Conservation (phyloP, 179 eudicot genomes). For the Dionaea muscipula region DNA sequence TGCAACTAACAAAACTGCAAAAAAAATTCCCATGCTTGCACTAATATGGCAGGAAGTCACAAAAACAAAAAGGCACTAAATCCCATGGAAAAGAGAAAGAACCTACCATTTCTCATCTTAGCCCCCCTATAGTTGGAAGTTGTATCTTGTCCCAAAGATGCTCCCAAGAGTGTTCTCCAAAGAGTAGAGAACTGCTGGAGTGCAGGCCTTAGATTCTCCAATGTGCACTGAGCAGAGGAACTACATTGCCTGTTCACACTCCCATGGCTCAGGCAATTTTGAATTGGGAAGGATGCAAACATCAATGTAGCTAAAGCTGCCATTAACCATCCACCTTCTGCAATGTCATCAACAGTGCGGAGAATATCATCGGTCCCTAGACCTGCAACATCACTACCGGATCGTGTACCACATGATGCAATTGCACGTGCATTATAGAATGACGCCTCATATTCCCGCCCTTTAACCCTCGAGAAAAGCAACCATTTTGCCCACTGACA, state of each 20-base stretch:
- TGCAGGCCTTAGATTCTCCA: conserved; percentile 90
- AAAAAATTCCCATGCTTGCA: background rate
- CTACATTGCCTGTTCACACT: conserved; percentile 61
- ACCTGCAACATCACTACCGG: conserved; percentile 31
- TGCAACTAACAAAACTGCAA: background rate
- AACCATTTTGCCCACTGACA: conserved; percentile 91
- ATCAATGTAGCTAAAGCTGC: conserved; percentile 88
- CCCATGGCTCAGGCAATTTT: conserved; percentile 80
- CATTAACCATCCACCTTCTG: conserved; percentile 87
- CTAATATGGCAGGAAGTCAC: background rate
- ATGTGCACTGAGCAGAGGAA: conserved; percentile 77
- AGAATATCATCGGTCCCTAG: conserved; percentile 57
- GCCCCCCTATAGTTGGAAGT: conserved; percentile 35
- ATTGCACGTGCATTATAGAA: conserved; percentile 84
- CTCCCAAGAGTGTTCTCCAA: conserved; percentile 69
- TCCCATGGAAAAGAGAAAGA: conserved; percentile 2
- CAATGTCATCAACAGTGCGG: conserved; percentile 85
- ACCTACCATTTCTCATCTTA: conserved; percentile 45
- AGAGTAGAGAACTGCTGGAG: conserved; percentile 77
- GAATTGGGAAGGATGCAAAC: conserved; percentile 82
- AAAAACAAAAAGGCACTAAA: background rate
- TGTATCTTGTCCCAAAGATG: conserved; percentile 76
- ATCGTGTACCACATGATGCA: conserved; percentile 36
- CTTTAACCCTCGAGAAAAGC: conserved; percentile 68
- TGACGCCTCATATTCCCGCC: conserved; percentile 90